phyloP scores from a whole-genome alignment of 2,329 filamentous ascomycete species.

The Alternaria metachromatica region DNA sequence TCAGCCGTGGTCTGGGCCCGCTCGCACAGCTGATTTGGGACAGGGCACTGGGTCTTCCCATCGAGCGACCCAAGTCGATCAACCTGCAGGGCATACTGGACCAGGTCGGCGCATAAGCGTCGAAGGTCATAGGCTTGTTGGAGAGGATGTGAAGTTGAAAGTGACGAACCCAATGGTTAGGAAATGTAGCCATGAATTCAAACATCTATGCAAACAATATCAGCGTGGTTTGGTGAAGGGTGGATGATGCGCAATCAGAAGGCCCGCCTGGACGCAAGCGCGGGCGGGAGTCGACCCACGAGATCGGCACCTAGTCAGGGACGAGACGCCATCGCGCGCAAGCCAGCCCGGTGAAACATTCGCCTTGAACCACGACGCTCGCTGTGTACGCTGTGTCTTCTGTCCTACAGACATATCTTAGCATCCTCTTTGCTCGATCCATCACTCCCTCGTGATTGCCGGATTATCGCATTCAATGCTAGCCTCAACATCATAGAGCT shows the following conservation, averaged over 20 bases:
- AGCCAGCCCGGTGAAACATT: conserved; percentile 5
- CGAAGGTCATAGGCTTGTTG: not conserved
- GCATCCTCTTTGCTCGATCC: not conserved
- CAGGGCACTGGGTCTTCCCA: conserved; percentile 88
- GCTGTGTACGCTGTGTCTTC: conserved; percentile 8
- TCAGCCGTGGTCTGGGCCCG: conserved; percentile 79
- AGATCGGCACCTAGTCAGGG: conserved; percentile 21
- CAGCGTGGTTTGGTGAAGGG: not conserved
- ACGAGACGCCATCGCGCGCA: conserved; percentile 14
- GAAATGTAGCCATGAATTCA: not conserved
- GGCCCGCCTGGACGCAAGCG: not conserved
- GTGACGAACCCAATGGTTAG: not conserved
- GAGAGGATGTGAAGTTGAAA: not conserved
- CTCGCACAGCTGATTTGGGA: conserved; percentile 97
- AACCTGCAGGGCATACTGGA: conserved; percentile 87
- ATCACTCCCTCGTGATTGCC: not conserved
- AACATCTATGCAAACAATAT: not conserved
- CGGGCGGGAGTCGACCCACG: conserved; percentile 6
- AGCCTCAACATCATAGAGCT: conserved; percentile 15
- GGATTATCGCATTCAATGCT: conserved; percentile 2
- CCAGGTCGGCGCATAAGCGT: conserved; percentile 47
- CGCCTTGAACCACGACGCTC: conserved; percentile 20
- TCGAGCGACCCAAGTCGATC: conserved; percentile 98
- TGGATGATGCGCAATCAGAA: not conserved
- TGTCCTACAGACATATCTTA: not conserved